These are phyloP conservation scores for Leccinum glutinopallens DNA, from an alignment of 1,284 basidiomycete species.

Conservation along the genomic window DNA sequence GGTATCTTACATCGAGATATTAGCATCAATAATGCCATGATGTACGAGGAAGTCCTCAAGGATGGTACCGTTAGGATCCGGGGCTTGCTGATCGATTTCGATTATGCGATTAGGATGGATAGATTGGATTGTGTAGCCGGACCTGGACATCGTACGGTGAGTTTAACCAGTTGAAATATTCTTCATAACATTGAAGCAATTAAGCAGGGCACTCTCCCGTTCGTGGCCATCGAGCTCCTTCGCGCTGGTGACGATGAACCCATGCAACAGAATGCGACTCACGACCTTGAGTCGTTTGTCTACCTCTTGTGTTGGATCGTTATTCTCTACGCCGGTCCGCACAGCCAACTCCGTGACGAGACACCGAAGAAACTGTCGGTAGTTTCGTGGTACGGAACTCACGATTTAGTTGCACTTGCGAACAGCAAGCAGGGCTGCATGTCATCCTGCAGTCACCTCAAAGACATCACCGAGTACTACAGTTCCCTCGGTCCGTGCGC, in stretches of 20 bases:
- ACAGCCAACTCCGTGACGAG: neutral
- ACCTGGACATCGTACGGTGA: conserved; percentile 3
- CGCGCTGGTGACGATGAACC: neutral
- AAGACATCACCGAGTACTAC: neutral
- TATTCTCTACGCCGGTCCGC: neutral
- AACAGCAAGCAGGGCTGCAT: conserved; percentile 1
- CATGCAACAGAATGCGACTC: neutral
- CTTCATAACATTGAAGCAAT: neutral
- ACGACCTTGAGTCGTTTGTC: conserved; percentile 2
- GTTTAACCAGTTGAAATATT: neutral
- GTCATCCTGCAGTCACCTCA: neutral
- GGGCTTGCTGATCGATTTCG: conserved; percentile 1
- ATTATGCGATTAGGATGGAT: neutral
- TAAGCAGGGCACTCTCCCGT: neutral
- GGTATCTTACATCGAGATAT: conserved; percentile 4
- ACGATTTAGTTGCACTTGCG: neutral
- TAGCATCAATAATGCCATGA: conserved; percentile 6
- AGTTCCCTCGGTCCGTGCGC: neutral
- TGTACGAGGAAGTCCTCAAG: conserved; percentile 1
- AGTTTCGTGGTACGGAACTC: neutral
- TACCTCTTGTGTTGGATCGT: conserved; percentile 3
- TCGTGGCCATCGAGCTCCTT: conserved; percentile 1
- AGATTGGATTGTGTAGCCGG: neutral
- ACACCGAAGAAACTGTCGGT: neutral
- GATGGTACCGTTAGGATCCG: neutral